These are phyloP conservation scores for Phialemoniopsis sp. DNA, from an alignment of 2,329 filamentous ascomycete genomes.

Conservation along the genomic window DNA sequence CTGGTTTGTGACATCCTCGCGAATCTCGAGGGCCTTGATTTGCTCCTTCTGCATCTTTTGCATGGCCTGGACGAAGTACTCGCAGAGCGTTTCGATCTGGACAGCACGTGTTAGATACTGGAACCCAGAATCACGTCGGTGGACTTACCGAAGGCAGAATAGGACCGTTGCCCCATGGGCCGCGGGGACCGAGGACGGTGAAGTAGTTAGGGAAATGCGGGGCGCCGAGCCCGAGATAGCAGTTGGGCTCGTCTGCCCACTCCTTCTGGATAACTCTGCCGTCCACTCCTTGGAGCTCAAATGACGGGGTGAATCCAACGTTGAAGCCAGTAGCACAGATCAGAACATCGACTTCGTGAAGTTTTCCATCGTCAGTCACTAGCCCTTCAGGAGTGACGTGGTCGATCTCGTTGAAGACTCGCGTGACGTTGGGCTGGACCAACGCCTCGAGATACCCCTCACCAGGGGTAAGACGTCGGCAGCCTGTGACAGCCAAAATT, in stretches of 20 bases:
- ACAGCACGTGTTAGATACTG: too few species aligned
- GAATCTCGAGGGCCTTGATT: conserved; percentile 17
- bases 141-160: conserved; percentile 10
- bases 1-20: conserved; percentile 15
- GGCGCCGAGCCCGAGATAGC: conserved; percentile 11
- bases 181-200: conserved; percentile 10
- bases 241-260: conserved; percentile 14
- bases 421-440: conserved; percentile 36
- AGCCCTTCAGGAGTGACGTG: conserved; percentile 25
- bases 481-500: too few species aligned
- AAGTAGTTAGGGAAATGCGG: conserved; percentile 13
- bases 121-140: too few species aligned
- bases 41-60: too few species aligned
- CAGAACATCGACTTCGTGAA: conserved; percentile 19
- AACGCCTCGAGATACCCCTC: conserved; percentile 37
- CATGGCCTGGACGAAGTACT: too few species aligned
- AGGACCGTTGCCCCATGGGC: conserved; percentile 7
- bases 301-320: conserved; percentile 19
- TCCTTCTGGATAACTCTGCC: conserved; percentile 8
- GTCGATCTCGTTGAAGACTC: conserved; percentile 31
- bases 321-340: conserved; percentile 35
- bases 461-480: conserved; percentile 34
- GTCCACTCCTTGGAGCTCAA: conserved; percentile 18
- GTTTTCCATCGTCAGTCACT: conserved; percentile 18
- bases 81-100: conserved; percentile 11